Conservation (phyloP, 495 filamentous ascomycete genomes). For the Hapsidospora chrysogenum region DNA sequence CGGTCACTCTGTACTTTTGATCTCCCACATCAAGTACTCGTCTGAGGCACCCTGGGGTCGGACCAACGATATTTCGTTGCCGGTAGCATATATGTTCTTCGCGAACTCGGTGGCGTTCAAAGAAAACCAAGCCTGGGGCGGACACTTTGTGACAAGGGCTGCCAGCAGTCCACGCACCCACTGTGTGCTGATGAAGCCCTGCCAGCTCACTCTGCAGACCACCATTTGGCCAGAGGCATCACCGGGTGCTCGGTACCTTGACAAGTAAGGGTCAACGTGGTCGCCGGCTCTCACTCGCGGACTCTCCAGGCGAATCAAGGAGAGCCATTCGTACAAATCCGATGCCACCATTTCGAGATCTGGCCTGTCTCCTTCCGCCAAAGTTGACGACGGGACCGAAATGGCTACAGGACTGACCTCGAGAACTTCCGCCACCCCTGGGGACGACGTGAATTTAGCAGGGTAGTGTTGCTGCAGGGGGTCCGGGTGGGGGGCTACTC, state of each 20-base stretch:
- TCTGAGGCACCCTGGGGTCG: conserved; percentile 27
- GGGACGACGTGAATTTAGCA: conserved; percentile 21
- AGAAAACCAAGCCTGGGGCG: conserved; percentile 31
- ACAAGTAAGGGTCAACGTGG: conserved; percentile 62
- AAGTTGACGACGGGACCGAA: conserved; percentile 4
- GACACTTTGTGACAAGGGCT: conserved; percentile 19
- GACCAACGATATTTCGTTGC: conserved; percentile 27
- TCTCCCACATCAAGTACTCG: conserved; percentile 38
- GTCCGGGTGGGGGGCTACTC: conserved; percentile 23
- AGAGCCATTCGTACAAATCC: conserved; percentile 71
- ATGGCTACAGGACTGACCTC: conserved; percentile 1
- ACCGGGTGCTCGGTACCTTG: conserved; percentile 56
- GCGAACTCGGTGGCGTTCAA: conserved; percentile 28
- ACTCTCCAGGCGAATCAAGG: conserved; percentile 52
- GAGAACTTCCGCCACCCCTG: conserved; percentile 23
- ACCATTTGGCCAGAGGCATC: conserved; percentile 9
- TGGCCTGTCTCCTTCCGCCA: conserved; percentile 14
- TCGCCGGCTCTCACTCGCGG: conserved; percentile 53
- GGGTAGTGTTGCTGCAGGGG: conserved; percentile 40
- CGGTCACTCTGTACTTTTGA: conserved; percentile 24
- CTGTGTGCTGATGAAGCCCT: conserved; percentile 29
- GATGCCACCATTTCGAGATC: conserved; percentile 44
- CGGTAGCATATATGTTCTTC: conserved; percentile 20
- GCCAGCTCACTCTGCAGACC: conserved; percentile 35
- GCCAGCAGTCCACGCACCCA: conserved; percentile 26